Base-by-base conservation (phyloP, 495 filamentous ascomycete species). In the Coniosporium apollinis region DNA sequence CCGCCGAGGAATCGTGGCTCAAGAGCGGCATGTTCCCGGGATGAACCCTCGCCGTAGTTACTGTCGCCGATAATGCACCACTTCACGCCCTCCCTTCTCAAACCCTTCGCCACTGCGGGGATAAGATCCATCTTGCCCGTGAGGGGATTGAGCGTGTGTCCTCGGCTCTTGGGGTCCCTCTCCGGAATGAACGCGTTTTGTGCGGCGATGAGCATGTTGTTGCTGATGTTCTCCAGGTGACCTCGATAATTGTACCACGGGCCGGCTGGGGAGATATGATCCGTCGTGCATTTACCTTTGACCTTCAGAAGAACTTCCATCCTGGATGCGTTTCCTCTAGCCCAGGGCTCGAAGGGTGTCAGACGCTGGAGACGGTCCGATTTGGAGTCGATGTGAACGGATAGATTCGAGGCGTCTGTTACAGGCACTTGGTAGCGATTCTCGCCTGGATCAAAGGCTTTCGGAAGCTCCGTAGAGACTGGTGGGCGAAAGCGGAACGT, bases 231-330 rank as follows among this genome's bases (percentile, higher is more conserved):
- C 70, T 97, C 91, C 55, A 97, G 71, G 59, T 97, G 89, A 33
- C 89, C 89, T 72, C 91, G 84, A 74, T 97, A 97, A 70, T 97
- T 97, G 61, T 96, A 72, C 89, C 89, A 97, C 30, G 89, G 89
- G 45, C 89, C 89, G 53, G 89, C 89, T 82, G 86, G 94, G 41
- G 91, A 96, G 63, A 97, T 97, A 68, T 96, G 91, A 52, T 97
- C 89, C 45, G 89, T 97, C 39, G 89, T 97, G 43, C 89, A 96
- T 77, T 97, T 97, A 58, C 89, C 89, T 65, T 93, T 61, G 43
- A 76, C 71, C 76, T 97, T 97, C 72, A 97, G 96, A 44, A 97
- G 68, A 56, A 97, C 92, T 30, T 89, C 87, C 50, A 89, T 67
- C 58, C 81, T 76, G 14, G 57, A 60, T 41, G 79, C 78, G 58